These are phyloP conservation scores for Cinnamomum micranthum DNA, from an alignment of 164 flowering plant genomes.

Conservation along the genomic window DNA sequence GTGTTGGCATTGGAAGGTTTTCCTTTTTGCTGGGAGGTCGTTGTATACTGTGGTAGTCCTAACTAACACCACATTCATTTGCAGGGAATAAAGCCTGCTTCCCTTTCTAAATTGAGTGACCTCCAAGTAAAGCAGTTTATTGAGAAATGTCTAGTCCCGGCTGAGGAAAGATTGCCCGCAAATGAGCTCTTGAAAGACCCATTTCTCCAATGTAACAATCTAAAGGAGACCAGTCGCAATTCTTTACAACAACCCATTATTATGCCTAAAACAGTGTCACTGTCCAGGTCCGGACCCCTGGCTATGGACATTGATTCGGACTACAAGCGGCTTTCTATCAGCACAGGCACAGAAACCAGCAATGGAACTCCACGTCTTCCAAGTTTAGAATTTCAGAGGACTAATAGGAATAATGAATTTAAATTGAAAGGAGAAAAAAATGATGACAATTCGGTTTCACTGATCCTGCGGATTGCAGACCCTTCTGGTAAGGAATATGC, in stretches of 20 bases:
- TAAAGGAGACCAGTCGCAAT: slow-evolving; percentile 22
- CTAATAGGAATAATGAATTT: slow-evolving; percentile 40
- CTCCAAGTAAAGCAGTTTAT: slow-evolving; percentile 62
- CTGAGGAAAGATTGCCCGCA: slow-evolving; percentile 54
- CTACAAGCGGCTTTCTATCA: slow-evolving; percentile 23
- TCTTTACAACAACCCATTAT: slow-evolving; percentile 19
- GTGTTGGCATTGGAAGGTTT: background rate
- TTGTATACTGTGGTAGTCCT: background rate
- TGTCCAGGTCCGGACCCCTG: slow-evolving; percentile 24
- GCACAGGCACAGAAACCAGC: slow-evolving; percentile 22
- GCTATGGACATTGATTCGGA: slow-evolving; percentile 55
- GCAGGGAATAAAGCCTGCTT: slow-evolving; percentile 79
- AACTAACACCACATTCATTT: background rate
- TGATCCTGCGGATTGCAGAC: slow-evolving; percentile 52
- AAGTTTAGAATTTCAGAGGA: slow-evolving; percentile 33
- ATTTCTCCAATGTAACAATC: slow-evolving; percentile 40
- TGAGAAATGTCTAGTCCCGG: slow-evolving; percentile 74
- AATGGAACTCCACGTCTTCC: slow-evolving; percentile 20
- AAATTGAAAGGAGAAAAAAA: slow-evolving; percentile 42
- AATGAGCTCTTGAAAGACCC: slow-evolving; percentile 59
- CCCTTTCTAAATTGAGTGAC: slow-evolving; percentile 56
- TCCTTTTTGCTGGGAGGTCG: background rate
- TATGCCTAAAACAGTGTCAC: slow-evolving; percentile 9
- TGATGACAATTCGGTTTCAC: slow-evolving; percentile 38
- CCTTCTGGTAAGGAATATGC: slow-evolving; percentile 32